phyloP scores from a whole-genome alignment of 495 filamentous ascomycete species.

The Lophiostoma macrostomum region DNA sequence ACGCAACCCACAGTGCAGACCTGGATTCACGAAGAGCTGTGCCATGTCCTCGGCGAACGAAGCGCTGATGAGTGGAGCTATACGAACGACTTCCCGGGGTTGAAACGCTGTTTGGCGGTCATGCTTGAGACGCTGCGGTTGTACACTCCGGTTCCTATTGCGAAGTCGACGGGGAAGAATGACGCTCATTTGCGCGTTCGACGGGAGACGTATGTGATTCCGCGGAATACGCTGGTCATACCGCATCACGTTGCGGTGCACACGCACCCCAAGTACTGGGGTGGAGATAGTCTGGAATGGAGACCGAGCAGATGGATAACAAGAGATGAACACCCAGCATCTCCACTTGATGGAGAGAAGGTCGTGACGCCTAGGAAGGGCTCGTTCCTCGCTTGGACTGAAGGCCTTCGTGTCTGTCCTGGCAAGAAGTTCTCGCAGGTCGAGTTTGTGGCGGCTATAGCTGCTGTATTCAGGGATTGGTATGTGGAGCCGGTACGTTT shows the following conservation, averaged over 20 bases:
- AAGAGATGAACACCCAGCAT: background rate
- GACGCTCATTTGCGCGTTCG: no score
- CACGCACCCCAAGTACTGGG: slow-evolving; percentile 25
- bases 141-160: no score
- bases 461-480: slow-evolving; percentile 9
- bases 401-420: slow-evolving; percentile 14
- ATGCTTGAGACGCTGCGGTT: no score
- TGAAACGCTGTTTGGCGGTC: no score
- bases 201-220: no score
- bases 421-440: slow-evolving; percentile 23
- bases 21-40: slow-evolving; percentile 45
- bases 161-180: no score
- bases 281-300: slow-evolving; percentile 11
- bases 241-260: no score
- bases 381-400: slow-evolving; percentile 8
- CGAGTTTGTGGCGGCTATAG: slow-evolving; percentile 16
- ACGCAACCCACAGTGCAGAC: slow-evolving; percentile 44
- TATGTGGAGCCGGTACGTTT: slow-evolving; percentile 5
- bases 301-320: slow-evolving; percentile 12
- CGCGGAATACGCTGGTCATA: no score
- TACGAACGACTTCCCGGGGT: no score
- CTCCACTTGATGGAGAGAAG: slow-evolving; percentile 1
- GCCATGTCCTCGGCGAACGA: slow-evolving; percentile 28
- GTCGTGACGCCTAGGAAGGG: background rate
- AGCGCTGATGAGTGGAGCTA: no score